phyloP scores from a whole-genome alignment of 805 yeast genomes.

The Yueomyces sinensis region DNA sequence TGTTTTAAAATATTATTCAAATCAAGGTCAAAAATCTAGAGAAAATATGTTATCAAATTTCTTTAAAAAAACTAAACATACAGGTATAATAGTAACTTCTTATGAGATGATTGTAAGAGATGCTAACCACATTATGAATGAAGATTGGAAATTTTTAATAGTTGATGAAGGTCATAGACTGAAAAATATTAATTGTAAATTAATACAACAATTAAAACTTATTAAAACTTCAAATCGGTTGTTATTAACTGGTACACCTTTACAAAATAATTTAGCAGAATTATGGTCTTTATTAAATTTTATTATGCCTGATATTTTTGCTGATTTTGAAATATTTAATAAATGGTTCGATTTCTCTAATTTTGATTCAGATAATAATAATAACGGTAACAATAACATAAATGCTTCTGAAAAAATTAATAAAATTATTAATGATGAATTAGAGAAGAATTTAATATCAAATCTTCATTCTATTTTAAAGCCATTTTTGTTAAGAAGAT shows the following conservation, averaged over 20 bases:
- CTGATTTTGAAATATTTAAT: slow-evolving; percentile 79
- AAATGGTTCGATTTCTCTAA: slow-evolving; percentile 86
- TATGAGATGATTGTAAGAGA: slow-evolving; percentile 74
- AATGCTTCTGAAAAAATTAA: slow-evolving; percentile 13
- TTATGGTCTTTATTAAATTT: slow-evolving; percentile 88
- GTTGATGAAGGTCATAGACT: slow-evolving; percentile 95
- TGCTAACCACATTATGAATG: slow-evolving; percentile 35
- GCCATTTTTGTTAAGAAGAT: slow-evolving; percentile 75
- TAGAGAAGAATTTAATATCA: slow-evolving; percentile 48
- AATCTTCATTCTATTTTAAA: slow-evolving; percentile 78
- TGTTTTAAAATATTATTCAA: slow-evolving; percentile 52
- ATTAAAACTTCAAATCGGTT: slow-evolving; percentile 58
- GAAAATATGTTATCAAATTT: slow-evolving; percentile 25
- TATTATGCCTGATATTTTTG: slow-evolving; percentile 84
- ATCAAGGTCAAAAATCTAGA: slow-evolving; percentile 31
- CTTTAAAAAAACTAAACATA: slow-evolving; percentile 25
- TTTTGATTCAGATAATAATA: slow-evolving; percentile 26
- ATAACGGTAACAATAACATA: no score
- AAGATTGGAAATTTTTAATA: slow-evolving; percentile 69
- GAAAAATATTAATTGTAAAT: slow-evolving; percentile 68
- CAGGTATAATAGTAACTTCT: slow-evolving; percentile 58
- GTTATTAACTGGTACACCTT: slow-evolving; percentile 88
- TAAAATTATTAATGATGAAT: slow-evolving; percentile 41
- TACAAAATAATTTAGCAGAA: slow-evolving; percentile 83
- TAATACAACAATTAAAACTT: slow-evolving; percentile 59